A percentile compares a stretch with the other conserved stretches of the same genome.
phyloP scores from a whole-genome alignment of 352 stramenopile species.

The Globisporangium mamillatum region DNA sequence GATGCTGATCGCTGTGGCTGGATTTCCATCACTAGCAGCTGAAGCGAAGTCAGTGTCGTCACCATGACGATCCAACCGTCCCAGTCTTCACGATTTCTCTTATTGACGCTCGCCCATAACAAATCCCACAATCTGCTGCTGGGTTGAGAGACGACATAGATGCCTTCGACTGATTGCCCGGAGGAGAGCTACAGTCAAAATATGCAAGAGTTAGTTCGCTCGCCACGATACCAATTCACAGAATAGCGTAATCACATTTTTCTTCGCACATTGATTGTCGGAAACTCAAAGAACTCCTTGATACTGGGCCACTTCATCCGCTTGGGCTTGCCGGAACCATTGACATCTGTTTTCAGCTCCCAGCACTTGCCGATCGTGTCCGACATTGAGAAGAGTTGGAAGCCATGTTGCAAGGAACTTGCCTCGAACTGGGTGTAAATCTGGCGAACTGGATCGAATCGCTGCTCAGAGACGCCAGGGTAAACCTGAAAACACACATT shows the following conservation, averaged over 20 bases:
- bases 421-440: conserved; percentile 22
- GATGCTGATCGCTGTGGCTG: background rate
- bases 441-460: conserved; percentile 29
- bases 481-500: conserved; percentile 26
- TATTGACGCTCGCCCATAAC: background rate
- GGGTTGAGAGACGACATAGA: background rate
- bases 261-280: conserved; percentile 20
- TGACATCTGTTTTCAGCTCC: conserved; percentile 13
- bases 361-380: conserved; percentile 31
- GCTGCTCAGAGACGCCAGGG: conserved; percentile 24
- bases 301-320: conserved; percentile 37
- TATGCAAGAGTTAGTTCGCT: background rate
- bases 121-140: background rate
- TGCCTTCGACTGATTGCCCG: background rate
- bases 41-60: conserved; percentile 7
- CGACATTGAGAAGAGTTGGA: conserved; percentile 32
- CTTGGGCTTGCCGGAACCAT: background rate
- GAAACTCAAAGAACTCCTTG: conserved; percentile 37
- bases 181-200: background rate
- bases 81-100: background rate
- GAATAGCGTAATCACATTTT: background rate
- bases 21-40: conserved; percentile 1
- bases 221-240: background rate
- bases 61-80: conserved; percentile 6
- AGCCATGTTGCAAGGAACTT: conserved; percentile 7